Percentiles rank a stretch among this genome's conserved stretches.
Evolutionary conservation across 441 rosid species (phyloP).

Genomic region (Syzygium syzygioides): DNA sequence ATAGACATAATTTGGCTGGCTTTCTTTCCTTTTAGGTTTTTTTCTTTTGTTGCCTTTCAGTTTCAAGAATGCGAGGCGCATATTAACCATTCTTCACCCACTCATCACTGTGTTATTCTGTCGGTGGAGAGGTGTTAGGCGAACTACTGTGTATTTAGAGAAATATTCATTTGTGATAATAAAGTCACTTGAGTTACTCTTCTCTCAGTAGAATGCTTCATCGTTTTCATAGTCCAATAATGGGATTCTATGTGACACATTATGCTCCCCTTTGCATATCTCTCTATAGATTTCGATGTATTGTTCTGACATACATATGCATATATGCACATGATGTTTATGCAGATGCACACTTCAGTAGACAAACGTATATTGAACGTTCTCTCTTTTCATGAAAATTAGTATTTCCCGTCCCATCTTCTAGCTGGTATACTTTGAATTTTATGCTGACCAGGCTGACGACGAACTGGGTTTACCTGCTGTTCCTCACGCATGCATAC

Average conservation of each 20-base stretch:
- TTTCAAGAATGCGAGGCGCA: too few species aligned
- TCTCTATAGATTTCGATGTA: not conserved
- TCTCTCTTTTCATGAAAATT: not conserved
- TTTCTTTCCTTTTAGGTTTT: too few species aligned
- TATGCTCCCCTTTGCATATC: not conserved
- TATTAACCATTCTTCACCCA: too few species aligned
- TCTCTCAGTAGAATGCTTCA: not conserved
- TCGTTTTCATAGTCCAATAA: not conserved
- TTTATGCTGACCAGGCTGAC: conserved; percentile 50
- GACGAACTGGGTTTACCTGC: conserved; percentile 88
- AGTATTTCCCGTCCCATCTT: not conserved
- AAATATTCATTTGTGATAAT: too few species aligned
- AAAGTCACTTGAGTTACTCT: not conserved
- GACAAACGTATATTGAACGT: not conserved
- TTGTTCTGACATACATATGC: not conserved
- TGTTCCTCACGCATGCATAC: conserved; percentile 78
- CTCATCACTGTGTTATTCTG: too few species aligned
- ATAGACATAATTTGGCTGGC: too few species aligned
- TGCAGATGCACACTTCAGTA: not conserved
- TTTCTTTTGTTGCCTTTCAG: too few species aligned
- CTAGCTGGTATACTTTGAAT: not conserved
- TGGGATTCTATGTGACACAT: not conserved
- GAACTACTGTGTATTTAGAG: too few species aligned
- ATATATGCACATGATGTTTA: not conserved
- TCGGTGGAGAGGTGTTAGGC: too few species aligned